A percentile compares a stretch with the other conserved stretches of the same genome.
phyloP scores from a whole-genome alignment of 2,329 filamentous ascomycete genomes.

The Dichotomopilus funicola region DNA sequence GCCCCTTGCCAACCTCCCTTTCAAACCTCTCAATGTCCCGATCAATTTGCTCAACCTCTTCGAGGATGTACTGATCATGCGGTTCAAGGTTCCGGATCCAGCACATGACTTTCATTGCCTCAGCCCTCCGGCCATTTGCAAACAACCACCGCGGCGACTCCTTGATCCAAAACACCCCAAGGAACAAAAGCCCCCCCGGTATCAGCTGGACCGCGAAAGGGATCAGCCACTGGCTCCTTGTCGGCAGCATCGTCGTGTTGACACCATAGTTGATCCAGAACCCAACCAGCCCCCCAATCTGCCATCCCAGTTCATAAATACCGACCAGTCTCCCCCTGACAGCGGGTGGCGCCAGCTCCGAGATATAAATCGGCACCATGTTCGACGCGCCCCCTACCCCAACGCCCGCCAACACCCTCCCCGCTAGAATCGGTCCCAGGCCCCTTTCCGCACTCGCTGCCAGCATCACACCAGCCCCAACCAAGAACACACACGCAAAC shows the following conservation, averaged over 20 bases:
- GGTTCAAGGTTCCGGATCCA: slow-evolving; percentile 56
- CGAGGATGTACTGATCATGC: slow-evolving; percentile 59
- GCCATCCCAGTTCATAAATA: slow-evolving; percentile 61
- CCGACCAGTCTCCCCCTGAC: slow-evolving; percentile 59
- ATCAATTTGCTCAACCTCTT: slow-evolving; percentile 67
- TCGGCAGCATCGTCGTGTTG: slow-evolving; percentile 41
- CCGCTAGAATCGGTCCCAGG: slow-evolving; percentile 57
- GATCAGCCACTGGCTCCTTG: slow-evolving; percentile 54
- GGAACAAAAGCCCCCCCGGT: slow-evolving; percentile 55
- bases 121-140: slow-evolving; percentile 51
- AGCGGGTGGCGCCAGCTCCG: slow-evolving; percentile 54
- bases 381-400: slow-evolving; percentile 58
- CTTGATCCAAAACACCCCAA: slow-evolving; percentile 53
- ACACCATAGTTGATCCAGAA: slow-evolving; percentile 64
- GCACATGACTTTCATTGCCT: slow-evolving; percentile 52
- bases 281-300: slow-evolving; percentile 56
- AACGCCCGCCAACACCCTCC: slow-evolving; percentile 56
- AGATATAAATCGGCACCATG: slow-evolving; percentile 57
- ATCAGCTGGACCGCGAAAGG: slow-evolving; percentile 63
- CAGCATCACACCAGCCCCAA: slow-evolving; percentile 68
- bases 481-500: slow-evolving; percentile 56
- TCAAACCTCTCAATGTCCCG: slow-evolving; percentile 60
- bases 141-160: slow-evolving; percentile 68
- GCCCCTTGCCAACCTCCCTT: slow-evolving; percentile 58
- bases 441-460: slow-evolving; percentile 55